Percentiles rank a stretch among this genome's conserved stretches.
Conservation (phyloP, 768 basidiomycete genomes). For the Trametes meyenii region DNA sequence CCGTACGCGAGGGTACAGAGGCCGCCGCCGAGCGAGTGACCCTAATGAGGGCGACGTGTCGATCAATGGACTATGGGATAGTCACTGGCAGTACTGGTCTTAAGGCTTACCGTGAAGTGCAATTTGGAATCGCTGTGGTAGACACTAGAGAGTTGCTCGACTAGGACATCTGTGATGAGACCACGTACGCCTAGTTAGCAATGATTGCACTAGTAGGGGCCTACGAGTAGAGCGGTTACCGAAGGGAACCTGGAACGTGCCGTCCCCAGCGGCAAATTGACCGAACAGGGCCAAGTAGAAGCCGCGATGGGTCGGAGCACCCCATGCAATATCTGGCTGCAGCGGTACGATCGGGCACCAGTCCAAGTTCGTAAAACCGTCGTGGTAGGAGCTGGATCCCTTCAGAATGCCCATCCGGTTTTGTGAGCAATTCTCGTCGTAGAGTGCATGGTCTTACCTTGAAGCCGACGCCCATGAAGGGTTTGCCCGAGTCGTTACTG, state of each 20-base stretch:
- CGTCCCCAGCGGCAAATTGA: neutral
- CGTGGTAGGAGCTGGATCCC: conserved; percentile 11
- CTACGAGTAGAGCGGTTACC: neutral
- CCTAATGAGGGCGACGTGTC: neutral
- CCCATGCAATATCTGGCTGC: neutral
- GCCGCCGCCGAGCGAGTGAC: conserved; percentile 15
- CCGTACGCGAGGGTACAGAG: conserved; percentile 11
- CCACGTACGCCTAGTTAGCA: neutral
- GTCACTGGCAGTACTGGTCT: neutral
- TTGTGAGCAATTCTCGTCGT: neutral
- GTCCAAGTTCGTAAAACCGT: neutral
- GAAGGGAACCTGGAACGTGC: neutral
- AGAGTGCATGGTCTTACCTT: neutral
- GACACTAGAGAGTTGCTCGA: neutral
- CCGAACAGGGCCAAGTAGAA: conserved; percentile 8
- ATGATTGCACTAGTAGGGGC: neutral
- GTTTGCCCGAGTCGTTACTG: conserved; percentile 1
- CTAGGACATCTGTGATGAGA: conserved; percentile 1
- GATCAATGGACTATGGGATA: no score
- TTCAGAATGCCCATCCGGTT: conserved; percentile 5
- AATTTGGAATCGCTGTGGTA: neutral
- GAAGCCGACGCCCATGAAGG: conserved; percentile 10
- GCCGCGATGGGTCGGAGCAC: conserved; percentile 1
- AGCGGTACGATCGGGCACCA: neutral
- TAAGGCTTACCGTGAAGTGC: conserved; percentile 13